phyloP scores from a whole-genome alignment of 2,329 filamentous ascomycete genomes.

The Xylariomycetidae sp. region DNA sequence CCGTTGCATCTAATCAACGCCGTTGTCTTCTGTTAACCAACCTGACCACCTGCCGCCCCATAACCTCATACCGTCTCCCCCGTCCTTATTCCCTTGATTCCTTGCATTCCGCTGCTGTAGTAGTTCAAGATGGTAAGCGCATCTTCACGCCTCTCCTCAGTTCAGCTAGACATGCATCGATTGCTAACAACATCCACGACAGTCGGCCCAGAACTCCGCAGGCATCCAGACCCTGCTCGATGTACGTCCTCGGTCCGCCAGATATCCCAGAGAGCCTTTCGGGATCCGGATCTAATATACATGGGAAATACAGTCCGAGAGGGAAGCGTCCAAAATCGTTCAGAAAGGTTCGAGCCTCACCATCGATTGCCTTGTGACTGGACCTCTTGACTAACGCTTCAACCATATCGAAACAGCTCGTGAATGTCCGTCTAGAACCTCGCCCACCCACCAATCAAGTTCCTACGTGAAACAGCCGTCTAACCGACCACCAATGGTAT shows the following conservation, averaged over 20 bases:
- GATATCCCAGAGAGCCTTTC: no score
- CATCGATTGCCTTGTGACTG: no score
- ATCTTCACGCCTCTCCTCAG: no score
- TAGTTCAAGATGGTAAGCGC: no score
- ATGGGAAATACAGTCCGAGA: constrained; percentile 67
- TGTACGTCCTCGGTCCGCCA: constrained; percentile 57
- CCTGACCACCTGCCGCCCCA: no score
- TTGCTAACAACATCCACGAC: no score
- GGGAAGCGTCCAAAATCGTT: constrained; percentile 98
- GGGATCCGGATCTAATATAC: no score
- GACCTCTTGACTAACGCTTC: constrained; percentile 24
- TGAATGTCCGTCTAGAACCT: constrained; percentile 64
- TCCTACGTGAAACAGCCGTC: background rate
- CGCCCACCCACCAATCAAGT: background rate
- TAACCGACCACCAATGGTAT: background rate
- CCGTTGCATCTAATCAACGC: no score
- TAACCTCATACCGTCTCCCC: no score
- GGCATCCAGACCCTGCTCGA: constrained; percentile 99
- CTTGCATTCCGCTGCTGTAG: no score
- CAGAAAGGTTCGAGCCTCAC: constrained; percentile 69
- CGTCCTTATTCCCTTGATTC: no score
- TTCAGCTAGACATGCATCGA: constrained; percentile 16
- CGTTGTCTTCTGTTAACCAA: no score
- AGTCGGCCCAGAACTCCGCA: constrained; percentile 98
- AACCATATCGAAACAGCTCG: constrained; percentile 54